Evolutionary conservation across 2,329 filamentous ascomycete genomes (phyloP), one percentile per base, ranked within the genome.

Genomic region (Shiraia sp.): DNA sequence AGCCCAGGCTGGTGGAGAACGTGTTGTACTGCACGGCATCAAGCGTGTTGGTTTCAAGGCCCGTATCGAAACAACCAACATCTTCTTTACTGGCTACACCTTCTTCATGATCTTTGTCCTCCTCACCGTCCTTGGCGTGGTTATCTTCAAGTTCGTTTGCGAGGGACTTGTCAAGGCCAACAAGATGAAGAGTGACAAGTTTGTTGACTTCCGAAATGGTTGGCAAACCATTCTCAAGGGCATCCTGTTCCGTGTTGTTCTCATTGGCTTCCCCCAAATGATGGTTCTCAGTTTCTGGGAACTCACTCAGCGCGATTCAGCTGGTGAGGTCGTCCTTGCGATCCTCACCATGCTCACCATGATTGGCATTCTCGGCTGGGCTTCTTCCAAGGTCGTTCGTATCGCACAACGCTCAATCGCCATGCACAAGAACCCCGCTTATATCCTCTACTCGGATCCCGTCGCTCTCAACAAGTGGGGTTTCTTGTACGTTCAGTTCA

Each of bases 361-460:
- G 78, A 75, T 85, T 27, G 77, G 79, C 37, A 88, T 90, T 23
- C 80, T 97, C 24, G 85, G 74, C 15, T 96, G 90, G 88, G 92
- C 91, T 32, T 84, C 90, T 0, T 86, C 82, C 73, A 96, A 96
- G 76, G 90, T 97, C 51, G 88, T 95, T 58, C 82, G 83, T 40
- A 87, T 97, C 50, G 92, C 90, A 24, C 89, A 89, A 64, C 87
- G 89, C 57, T 96, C 91, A 23, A 87, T 95, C 50, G 73, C 80
- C 42, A 89, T 96, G 83, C 91, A 96, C 78, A 91, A 92, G 74
- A 96, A 96, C 74, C 90, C 92, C 17, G 92, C 91, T 19, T 96
- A 96, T 72, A 96, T 96, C 57, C 83, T 97, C 49, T 97, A 95
- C 75, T 96, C 92, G 2, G 91, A 97, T 61, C 90, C 91, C n/a